These are phyloP conservation scores for Omphalotus guepiniiformis DNA, from an alignment of 768 basidiomycete species.

Conservation along the genomic window DNA sequence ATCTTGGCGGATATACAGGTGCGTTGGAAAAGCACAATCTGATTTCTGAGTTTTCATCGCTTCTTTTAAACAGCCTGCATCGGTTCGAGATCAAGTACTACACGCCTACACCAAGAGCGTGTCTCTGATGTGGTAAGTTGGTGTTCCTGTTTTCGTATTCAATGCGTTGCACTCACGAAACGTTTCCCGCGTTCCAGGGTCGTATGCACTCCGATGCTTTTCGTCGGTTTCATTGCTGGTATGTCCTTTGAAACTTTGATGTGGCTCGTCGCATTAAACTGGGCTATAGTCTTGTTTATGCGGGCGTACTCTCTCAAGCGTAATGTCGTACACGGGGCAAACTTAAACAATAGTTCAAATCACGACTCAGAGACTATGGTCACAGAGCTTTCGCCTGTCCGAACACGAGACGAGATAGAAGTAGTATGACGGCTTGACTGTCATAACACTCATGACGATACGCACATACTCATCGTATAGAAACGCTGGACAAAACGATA, in stretches of 20 bases:
- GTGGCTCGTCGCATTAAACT: background rate
- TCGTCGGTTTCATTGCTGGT: background rate
- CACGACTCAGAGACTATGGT: too few species aligned
- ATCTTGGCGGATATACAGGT: background rate
- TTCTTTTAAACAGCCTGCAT: background rate
- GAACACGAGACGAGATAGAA: too few species aligned
- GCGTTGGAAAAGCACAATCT: background rate
- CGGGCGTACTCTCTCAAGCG: slow-evolving; percentile 40
- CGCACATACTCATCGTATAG: too few species aligned
- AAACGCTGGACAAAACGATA: too few species aligned
- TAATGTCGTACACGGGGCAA: slow-evolving; percentile 18
- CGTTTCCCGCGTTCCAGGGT: too few species aligned
- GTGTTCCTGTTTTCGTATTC: background rate
- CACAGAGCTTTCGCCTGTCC: too few species aligned
- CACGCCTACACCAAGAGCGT: background rate
- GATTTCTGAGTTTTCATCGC: too few species aligned
- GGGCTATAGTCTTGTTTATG: slow-evolving; percentile 30
- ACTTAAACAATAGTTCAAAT: too few species aligned
- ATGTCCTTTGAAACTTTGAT: background rate
- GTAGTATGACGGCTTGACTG: too few species aligned
- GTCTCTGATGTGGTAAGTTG: background rate
- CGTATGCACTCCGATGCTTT: background rate
- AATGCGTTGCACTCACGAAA: background rate
- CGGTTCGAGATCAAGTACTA: background rate
- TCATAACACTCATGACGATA: too few species aligned